These are phyloP conservation scores for Calendula officinalis DNA, from an alignment of 129 eudicot genomes.

Conservation along the genomic window DNA sequence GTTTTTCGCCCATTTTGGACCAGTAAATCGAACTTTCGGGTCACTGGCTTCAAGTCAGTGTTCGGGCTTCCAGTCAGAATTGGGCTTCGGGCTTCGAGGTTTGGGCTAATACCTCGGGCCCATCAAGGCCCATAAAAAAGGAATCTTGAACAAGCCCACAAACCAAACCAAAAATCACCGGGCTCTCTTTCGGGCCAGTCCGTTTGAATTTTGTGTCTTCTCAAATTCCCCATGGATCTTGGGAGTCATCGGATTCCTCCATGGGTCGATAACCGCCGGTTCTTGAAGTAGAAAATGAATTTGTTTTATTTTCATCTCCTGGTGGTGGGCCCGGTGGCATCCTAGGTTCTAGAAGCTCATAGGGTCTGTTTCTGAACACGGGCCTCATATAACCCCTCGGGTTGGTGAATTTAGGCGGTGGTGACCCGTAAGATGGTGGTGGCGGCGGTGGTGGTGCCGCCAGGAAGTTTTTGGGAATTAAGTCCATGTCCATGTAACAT, in stretches of 20 bases:
- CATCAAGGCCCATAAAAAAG: not conserved
- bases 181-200: conserved; percentile 48
- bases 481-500: conserved; percentile 80
- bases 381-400: conserved; percentile 50
- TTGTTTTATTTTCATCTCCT: conserved; percentile 62
- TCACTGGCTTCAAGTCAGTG: not conserved
- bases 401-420: conserved; percentile 45
- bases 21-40: not conserved
- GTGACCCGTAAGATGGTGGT: conserved; percentile 38
- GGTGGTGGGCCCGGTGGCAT: conserved; percentile 43
- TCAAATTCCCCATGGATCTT: conserved; percentile 61
- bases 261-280: conserved; percentile 49
- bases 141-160: not conserved
- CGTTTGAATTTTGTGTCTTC: conserved; percentile 39
- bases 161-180: conserved; percentile 22
- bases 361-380: conserved; percentile 52
- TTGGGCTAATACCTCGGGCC: not conserved
- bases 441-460: conserved; percentile 42
- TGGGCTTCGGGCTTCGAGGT: not conserved
- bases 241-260: conserved; percentile 48
- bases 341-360: conserved; percentile 56
- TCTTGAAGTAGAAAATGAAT: conserved; percentile 33
- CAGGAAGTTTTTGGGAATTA: conserved; percentile 82
- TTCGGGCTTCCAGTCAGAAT: not conserved
- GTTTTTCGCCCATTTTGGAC: not conserved